Evolutionary conservation across 1,284 basidiomycete genomes (phyloP), one percentile per base, ranked within the genome.

Genomic region (Pulveroboletus sp.): DNA sequence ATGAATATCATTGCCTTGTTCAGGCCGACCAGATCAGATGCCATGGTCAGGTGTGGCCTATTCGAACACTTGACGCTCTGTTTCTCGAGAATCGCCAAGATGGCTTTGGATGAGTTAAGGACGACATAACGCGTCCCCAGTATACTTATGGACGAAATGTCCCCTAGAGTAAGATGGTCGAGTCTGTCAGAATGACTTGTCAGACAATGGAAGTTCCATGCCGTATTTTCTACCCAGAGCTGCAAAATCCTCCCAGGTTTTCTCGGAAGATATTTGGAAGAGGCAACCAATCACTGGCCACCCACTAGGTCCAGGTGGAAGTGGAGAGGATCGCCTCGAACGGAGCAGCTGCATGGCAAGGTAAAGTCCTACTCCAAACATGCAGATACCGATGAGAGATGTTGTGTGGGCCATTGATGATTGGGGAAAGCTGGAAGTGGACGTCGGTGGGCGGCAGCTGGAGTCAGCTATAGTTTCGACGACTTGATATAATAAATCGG

Each of bases 151-250:
- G 65, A 54, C 14, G 51, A 58, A 31, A 74, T 59, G 7, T 60
- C 62, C 17, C 72, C 73, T 72, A 11, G 12, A n/a, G 25, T 25
- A 17, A 36, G 11, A 29, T 9, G 17, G 24, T 14, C 12, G 40
- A 20, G 26, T 22, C 9, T 14, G 7, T 51, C 10, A 39, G 25
- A 24, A n/a, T 3, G 15, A 14, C 9, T 22, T 17, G 15, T 9
- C 25, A 25, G 9, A 47, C 3, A 18, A 36, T 6, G 12, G 5
- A 4, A 14, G 36, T 24, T 18, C 11, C 70, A 3, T 61, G 73
- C 79, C 79, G 54, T 72, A 80, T 67, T 72, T 73, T 42, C 69
- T 65, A 20, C 78, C 72, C 79, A 80, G 78, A 26, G 79, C 67
- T 8, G 77, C 70, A 57, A 31, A 31, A 12, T 31, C 29, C 8